Conservation (phyloP, 2,329 filamentous ascomycete genomes). For the Colletotrichum navitas region DNA sequence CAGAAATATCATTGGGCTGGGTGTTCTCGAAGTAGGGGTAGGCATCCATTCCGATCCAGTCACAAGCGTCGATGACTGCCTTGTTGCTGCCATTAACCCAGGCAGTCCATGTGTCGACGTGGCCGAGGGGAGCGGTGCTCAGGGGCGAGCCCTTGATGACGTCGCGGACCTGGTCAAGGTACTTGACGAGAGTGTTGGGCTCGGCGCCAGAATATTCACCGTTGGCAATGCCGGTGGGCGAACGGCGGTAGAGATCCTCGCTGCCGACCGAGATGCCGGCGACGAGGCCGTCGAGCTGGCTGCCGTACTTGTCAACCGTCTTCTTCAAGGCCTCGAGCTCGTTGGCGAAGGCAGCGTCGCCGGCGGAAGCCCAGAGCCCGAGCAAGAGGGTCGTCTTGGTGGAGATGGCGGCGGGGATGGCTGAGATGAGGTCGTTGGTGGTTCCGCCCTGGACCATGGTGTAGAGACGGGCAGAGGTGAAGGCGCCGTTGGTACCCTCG, state of each 20-base stretch:
- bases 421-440: slow-evolving; percentile 73
- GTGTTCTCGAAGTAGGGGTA: slow-evolving; percentile 88
- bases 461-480: slow-evolving; percentile 79
- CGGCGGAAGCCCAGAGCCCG: slow-evolving; percentile 85
- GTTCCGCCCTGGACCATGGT: slow-evolving; percentile 80
- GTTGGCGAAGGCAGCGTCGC: slow-evolving; percentile 72
- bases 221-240: slow-evolving; percentile 75
- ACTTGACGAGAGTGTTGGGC: slow-evolving; percentile 73
- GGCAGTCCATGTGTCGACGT: slow-evolving; percentile 91
- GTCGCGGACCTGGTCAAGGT: slow-evolving; percentile 77
- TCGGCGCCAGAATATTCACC: slow-evolving; percentile 72
- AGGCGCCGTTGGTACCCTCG: slow-evolving; percentile 70
- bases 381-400: slow-evolving; percentile 84
- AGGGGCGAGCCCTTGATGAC: slow-evolving; percentile 74
- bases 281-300: slow-evolving; percentile 73
- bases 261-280: slow-evolving; percentile 88
- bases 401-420: slow-evolving; percentile 85
- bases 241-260: slow-evolving; percentile 88
- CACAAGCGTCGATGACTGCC: slow-evolving; percentile 75
- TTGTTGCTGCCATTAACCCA: slow-evolving; percentile 81
- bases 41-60: slow-evolving; percentile 87
- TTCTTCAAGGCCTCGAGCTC: slow-evolving; percentile 79
- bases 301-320: slow-evolving; percentile 78
- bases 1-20: slow-evolving; percentile 73
- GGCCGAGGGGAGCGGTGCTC: slow-evolving; percentile 73